phyloP scores from a whole-genome alignment of 768 basidiomycete species.

The Chlorophyllum brunneum region DNA sequence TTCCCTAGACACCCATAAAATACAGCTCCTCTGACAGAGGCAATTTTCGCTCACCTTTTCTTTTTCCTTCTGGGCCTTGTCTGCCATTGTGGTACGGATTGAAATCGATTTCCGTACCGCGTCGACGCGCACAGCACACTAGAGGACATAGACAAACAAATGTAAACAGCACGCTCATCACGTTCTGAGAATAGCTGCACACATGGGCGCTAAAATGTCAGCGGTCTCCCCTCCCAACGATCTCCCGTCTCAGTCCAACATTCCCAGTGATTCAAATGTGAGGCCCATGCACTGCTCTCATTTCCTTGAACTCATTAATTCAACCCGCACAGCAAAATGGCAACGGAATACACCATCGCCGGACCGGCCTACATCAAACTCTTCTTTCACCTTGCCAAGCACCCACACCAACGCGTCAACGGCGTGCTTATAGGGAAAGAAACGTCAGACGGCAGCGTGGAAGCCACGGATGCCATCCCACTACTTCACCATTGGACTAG shows the following conservation, averaged over 20 bases:
- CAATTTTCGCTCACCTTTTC: conserved; percentile 27
- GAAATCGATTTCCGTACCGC: background rate
- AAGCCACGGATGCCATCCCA: conserved; percentile 65
- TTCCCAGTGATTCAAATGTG: background rate
- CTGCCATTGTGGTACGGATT: background rate
- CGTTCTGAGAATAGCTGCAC: background rate
- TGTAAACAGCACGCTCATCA: background rate
- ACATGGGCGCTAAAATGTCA: conserved; percentile 4
- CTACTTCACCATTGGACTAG: conserved; percentile 84
- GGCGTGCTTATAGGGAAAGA: conserved; percentile 71
- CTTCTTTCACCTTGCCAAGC: conserved; percentile 76
- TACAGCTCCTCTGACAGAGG: background rate
- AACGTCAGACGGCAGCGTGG: conserved; percentile 29
- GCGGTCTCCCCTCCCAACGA: background rate
- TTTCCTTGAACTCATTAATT: background rate
- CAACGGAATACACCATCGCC: conserved; percentile 45
- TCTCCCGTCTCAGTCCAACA: too few relatives aligned
- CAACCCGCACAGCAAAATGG: background rate
- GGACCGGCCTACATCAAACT: conserved; percentile 68
- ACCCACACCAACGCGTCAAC: conserved; percentile 71
- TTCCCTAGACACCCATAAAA: conserved; percentile 53
- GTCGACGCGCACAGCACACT: background rate
- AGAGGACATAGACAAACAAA: background rate
- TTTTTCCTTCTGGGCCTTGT: conserved; percentile 31
- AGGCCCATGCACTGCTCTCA: background rate